Evolutionary conservation across 2,329 filamentous ascomycete genomes (phyloP), one percentile per base, ranked within the genome.

Genomic region (Aspergillus proliferans): DNA sequence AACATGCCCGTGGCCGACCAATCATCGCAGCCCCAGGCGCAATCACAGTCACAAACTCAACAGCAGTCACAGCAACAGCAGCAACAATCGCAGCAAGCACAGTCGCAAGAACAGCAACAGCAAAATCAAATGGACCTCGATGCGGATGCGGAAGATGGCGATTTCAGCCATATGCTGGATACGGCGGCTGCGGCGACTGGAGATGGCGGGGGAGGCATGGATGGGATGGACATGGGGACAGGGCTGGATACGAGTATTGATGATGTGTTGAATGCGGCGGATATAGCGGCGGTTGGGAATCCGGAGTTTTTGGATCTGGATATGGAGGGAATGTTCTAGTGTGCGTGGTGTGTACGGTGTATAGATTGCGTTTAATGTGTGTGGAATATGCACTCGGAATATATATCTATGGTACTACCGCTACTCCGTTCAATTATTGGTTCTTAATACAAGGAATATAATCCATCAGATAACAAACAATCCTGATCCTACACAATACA

Each of bases 281-380:
- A 72, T 58, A 40, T 40, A 21, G 71, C 72, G 65, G 65, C 64
- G 3, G 66, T 71, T 58, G 67, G 62, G 1, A 72, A 72, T 55
- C 71, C 71, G 9, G 70, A 72, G 51, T 72, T 71, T 57, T 51
- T 73, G 30, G 69, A 72, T 62, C 53, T 73, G 51, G 70, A 73
- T 59, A 71, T 72, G 70, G 70, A 72, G 53, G 68, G 68, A 7
- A 71, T 72, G 67, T 71, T 72, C 47, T 70, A 61, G 52, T 39
- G 26, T 15, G 22, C 9, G 22, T 3, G 2, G 1, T 36, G 26
- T 30, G 10, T 30, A 30, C 8, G 10, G 10, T 30, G 19, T 43
- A 22, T 22, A 19, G n/a, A 19, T 14, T 14, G 40, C n/a, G 15
- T 10, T 43, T n/a, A 43, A 22, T 22, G 8, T 19, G 19, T 24